Base-by-base conservation (phyloP, 768 basidiomycete species). In the Suillus fuscotomentosus region DNA sequence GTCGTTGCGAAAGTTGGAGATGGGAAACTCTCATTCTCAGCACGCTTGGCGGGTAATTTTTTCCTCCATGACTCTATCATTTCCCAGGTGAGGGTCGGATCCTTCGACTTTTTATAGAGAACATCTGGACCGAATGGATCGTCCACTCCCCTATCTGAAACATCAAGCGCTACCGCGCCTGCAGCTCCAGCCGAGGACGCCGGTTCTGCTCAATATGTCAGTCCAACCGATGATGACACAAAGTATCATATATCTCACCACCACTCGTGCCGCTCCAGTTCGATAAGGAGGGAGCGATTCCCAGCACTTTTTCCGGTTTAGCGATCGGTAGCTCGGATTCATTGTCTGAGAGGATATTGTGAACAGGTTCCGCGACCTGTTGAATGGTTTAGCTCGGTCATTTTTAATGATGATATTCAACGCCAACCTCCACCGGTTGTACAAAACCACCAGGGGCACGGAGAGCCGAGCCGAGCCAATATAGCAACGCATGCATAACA, bases 401-500 rank as follows among this genome's bases (percentile, higher is more conserved):
- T 61, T 22, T n/a, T 13, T 39, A 56, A 59, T 20, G 27, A 27
- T 11, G 1, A 20, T 20, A 20, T 42, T 59, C 11, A 20, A 36
- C 6, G 42, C 22, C 17, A 6, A 62, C 74, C 62, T 51, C 76
- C 74, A 47, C 61, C 63, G 4, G 75, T 70, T 11, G 69, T 66
- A 3, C 71, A 61, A 73, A 77, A 1, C 76, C 75, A 50, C 72
- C 76, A 36, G 75, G 67, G 39, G 73, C 57, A 60, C 70, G 70
- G 59, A 77, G 75, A n/a, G 85, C 83, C 41, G 86, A 86, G 20
- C 81, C 78, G 50, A 86, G 69, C 87, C 87, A 89, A 70, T 81
- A 88, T 34, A 82, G 74, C 17, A 87, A 72, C 64, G 78, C 79
- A 68, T 87, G 83, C 59, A 84, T 72, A 34, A 86, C 77, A 9